Conservation (phyloP, 176 grass and related monocot genomes). For the Oryza australiensis region DNA sequence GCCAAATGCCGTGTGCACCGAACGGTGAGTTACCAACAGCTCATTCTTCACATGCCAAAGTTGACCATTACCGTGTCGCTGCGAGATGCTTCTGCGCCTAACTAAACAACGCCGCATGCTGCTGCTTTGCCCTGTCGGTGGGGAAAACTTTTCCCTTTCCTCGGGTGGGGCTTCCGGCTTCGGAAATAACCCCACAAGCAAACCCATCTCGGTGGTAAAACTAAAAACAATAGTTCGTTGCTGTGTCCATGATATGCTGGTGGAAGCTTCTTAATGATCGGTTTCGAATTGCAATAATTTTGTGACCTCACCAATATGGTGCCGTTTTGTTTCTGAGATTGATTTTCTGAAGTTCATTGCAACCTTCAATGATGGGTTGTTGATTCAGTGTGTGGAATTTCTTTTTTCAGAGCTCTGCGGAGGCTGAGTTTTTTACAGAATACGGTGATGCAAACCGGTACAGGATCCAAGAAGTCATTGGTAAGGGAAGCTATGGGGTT, state of each 20-base stretch:
- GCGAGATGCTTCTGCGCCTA: conserved; percentile 33
- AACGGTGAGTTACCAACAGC: conserved; percentile 33
- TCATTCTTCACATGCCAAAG: conserved; percentile 40
- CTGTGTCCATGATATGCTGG: not conserved
- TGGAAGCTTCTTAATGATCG: not conserved
- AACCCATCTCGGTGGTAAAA: not conserved
- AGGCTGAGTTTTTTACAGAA: conserved; percentile 84
- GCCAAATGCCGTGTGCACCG: conserved; percentile 30
- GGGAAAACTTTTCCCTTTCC: not conserved
- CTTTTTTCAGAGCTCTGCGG: conserved; percentile 59
- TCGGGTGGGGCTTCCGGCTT: not conserved
- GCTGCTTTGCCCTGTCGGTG: conserved; percentile 34
- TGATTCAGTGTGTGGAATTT: conserved; percentile 8
- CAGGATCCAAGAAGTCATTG: conserved; percentile 96
- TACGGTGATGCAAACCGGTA: conserved; percentile 97
- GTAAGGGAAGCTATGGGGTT: conserved; percentile 97
- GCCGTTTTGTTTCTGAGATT: not conserved
- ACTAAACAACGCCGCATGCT: not conserved
- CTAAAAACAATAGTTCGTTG: not conserved
- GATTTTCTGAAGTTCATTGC: not conserved
- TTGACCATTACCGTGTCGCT: conserved; percentile 35
- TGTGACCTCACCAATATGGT: not conserved
- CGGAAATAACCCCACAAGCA: not conserved
- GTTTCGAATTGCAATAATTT: conserved; percentile 10
- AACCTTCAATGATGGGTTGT: conserved; percentile 5